A percentile compares a stretch with the other conserved stretches of the same genome.
Evolutionary conservation across 129 eudicot species (phyloP).

Genomic region (Daucus carota): DH1_v3.0 NC_030384.2:42586001-42586500

Average conservation of each 20-base stretch:
- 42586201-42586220: background rate
- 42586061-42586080: constrained; percentile 61
- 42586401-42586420: background rate
- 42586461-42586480: background rate
- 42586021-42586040: constrained; percentile 89
- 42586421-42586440: background rate
- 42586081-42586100: constrained; percentile 45
- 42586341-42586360: background rate
- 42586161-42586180: background rate
- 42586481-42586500: background rate
- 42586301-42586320: background rate
- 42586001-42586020: constrained; percentile 56
- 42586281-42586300: background rate
- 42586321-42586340: background rate
- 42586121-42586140: background rate
- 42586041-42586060: constrained; percentile 79
- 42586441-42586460: background rate
- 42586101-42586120: constrained; percentile 30
- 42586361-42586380: background rate
- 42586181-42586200: background rate
- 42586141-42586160: background rate
- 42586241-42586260: background rate
- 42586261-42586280: background rate
- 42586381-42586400: background rate
- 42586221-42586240: background rate